Evolutionary conservation across 116 monocot genomes (phyloP).

Genomic region (Iris pallida): DNA sequence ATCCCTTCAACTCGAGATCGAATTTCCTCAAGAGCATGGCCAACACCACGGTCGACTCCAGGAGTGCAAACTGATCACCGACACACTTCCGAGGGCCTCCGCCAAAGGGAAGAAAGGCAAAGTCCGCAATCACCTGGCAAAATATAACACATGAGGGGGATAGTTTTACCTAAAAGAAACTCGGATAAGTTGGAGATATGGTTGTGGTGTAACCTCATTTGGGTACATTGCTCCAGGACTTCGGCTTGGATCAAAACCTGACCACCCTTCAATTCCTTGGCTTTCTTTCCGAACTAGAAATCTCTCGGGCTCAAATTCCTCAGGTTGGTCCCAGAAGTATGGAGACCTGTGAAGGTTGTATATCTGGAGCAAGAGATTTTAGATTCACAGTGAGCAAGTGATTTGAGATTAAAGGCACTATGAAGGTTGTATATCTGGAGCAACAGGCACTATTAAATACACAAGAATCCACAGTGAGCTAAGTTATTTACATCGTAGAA

Average conservation of each 20-base stretch:
- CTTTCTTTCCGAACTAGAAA: constrained; percentile 60
- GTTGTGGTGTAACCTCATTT: constrained; percentile 66
- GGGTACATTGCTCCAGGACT: constrained; percentile 94
- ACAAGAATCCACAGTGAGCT: too few species aligned
- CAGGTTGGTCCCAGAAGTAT: constrained; percentile 82
- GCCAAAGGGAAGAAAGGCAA: constrained; percentile 92
- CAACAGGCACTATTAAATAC: not conserved
- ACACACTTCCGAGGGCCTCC: constrained; percentile 93
- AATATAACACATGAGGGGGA: not conserved
- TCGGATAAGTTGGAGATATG: not conserved
- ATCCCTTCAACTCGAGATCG: constrained; percentile 70
- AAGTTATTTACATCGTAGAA: not conserved
- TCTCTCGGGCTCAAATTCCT: constrained; percentile 96
- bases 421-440: constrained; percentile 92
- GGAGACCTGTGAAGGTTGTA: constrained; percentile 97
- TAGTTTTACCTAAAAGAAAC: not conserved
- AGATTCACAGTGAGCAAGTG: not conserved
- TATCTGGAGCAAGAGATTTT: constrained; percentile 39
- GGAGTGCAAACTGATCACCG: constrained; percentile 88
- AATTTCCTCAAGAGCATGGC: constrained; percentile 81
- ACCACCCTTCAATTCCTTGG: constrained; percentile 73
- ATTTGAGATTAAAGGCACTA: not conserved
- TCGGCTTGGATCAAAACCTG: constrained; percentile 82
- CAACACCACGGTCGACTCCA: constrained; percentile 84
- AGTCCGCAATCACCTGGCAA: constrained; percentile 76